phyloP scores from a whole-genome alignment of 129 eudicot species.

The Saposhnikovia divaricata region DNA sequence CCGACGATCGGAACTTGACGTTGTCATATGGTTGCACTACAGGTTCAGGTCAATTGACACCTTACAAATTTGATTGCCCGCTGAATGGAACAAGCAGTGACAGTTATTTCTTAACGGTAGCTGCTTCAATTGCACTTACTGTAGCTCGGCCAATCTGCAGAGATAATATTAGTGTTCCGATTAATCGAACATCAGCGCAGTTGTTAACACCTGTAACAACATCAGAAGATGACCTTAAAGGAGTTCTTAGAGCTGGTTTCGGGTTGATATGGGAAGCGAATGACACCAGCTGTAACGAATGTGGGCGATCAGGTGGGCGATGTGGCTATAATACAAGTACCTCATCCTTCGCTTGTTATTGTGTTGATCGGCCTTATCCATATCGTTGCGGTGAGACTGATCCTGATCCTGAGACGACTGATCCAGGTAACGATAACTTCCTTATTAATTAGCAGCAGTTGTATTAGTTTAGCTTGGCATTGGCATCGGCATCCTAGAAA shows the following conservation, averaged over 20 bases:
- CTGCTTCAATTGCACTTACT: too few species aligned
- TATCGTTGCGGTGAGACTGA: constrained; percentile 13
- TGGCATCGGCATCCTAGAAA: too few species aligned
- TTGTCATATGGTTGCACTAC: constrained; percentile 31
- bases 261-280: constrained; percentile 37
- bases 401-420: too few species aligned
- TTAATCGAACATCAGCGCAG: constrained; percentile 15
- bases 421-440: constrained; percentile 15
- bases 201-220: neutral
- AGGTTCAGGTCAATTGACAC: neutral
- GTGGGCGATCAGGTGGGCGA: constrained; percentile 40
- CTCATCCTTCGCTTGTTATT: constrained; percentile 20
- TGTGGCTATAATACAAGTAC: constrained; percentile 36
- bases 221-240: constrained; percentile 4
- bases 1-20: constrained; percentile 26
- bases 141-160: neutral
- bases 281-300: constrained; percentile 21
- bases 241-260: constrained; percentile 34
- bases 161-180: constrained; percentile 18
- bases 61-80: constrained; percentile 8
- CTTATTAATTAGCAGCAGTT: too few species aligned
- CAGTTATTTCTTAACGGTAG: constrained; percentile 4
- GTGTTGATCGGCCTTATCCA: constrained; percentile 21
- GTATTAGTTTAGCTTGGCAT: too few species aligned
- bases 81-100: neutral